These are phyloP conservation scores for Tremellales sp. DNA, from an alignment of 1,284 basidiomycete genomes.

Conservation along the genomic window DNA sequence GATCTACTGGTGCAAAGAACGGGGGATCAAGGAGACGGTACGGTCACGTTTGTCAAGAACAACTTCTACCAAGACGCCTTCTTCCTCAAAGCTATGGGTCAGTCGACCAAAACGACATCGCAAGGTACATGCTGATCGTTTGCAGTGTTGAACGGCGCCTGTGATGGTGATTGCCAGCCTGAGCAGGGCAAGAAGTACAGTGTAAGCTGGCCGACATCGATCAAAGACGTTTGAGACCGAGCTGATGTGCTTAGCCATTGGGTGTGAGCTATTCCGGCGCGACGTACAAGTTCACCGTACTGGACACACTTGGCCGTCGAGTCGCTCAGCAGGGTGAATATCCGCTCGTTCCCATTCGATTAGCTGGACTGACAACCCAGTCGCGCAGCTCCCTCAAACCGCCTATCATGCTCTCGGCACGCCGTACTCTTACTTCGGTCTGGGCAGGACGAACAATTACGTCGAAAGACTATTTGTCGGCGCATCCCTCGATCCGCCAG, in stretches of 20 bases:
- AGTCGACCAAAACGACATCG: conserved; percentile 23
- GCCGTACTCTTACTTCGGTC: conserved; percentile 92
- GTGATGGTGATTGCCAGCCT: conserved; percentile 69
- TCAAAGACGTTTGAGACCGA: background rate
- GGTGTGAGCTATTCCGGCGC: conserved; percentile 92
- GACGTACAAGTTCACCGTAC: conserved; percentile 93
- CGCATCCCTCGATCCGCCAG: conserved; percentile 63
- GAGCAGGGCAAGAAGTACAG: conserved; percentile 64
- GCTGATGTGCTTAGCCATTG: conserved; percentile 63
- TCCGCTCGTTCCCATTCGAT: background rate
- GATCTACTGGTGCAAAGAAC: conserved; percentile 87
- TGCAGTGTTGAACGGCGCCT: conserved; percentile 89
- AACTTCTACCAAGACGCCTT: conserved; percentile 99
- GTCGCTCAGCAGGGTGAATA: conserved; percentile 78
- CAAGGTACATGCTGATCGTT: conserved; percentile 7
- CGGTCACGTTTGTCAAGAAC: conserved; percentile 82
- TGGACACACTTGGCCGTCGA: conserved; percentile 85
- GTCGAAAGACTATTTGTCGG: conserved; percentile 95
- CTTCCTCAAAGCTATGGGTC: conserved; percentile 92
- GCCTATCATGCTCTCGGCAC: conserved; percentile 82
- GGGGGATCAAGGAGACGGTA: conserved; percentile 55
- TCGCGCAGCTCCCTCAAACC: conserved; percentile 87
- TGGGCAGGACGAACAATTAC: conserved; percentile 99
- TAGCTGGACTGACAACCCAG: conserved; percentile 47
- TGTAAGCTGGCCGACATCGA: conserved; percentile 51